Evolutionary conservation across 2,329 filamentous ascomycete species (phyloP).

Genomic region (Aspergillus alliaceus): DNA sequence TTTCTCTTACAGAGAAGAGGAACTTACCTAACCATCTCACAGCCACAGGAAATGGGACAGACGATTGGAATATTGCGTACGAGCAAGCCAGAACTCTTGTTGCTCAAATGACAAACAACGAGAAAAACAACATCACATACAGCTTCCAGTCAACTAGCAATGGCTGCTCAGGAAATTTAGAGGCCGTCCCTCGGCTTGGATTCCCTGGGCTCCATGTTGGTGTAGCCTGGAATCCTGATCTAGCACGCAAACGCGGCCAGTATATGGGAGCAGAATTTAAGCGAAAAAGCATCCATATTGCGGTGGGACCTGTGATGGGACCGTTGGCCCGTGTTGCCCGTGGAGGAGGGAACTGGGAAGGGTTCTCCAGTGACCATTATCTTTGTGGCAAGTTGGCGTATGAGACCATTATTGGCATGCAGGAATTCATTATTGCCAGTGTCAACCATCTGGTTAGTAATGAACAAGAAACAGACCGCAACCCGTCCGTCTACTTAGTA

Average conservation of each 20-base stretch:
- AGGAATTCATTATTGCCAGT: neutral
- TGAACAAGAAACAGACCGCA: slow-evolving; percentile 54
- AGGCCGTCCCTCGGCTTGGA: neutral
- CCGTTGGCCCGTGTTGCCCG: slow-evolving; percentile 44
- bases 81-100: too few species aligned
- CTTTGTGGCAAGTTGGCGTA: neutral
- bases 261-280: slow-evolving; percentile 22
- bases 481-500: too few species aligned
- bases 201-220: neutral
- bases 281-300: slow-evolving; percentile 46
- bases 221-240: neutral
- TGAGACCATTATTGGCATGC: neutral
- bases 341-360: slow-evolving; percentile 49
- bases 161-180: neutral
- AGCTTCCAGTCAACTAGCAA: neutral
- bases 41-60: too few species aligned
- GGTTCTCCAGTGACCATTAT: slow-evolving; percentile 23
- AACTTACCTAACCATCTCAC: too few species aligned
- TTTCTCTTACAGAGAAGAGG: too few species aligned
- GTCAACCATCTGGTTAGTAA: slow-evolving; percentile 40
- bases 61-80: too few species aligned
- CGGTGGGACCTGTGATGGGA: slow-evolving; percentile 41
- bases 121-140: neutral
- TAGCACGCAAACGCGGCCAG: neutral
- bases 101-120: too few species aligned